Conservation (phyloP, 257 asterid species). For the Capsicum rhomboideum region DNA sequence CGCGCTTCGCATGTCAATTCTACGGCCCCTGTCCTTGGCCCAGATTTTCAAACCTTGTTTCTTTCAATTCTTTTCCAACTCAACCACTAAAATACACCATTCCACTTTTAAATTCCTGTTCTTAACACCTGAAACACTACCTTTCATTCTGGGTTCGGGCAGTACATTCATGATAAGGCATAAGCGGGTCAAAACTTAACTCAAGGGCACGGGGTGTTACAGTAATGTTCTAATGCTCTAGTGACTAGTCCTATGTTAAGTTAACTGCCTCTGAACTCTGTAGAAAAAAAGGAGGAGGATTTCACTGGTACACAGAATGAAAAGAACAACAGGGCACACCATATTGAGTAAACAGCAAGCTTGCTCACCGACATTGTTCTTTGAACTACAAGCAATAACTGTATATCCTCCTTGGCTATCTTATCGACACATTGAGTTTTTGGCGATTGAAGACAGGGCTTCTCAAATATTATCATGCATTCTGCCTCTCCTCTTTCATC, state of each 20-base stretch:
- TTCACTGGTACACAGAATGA: neutral
- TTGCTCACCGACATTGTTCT: neutral
- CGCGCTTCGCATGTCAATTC: too few species aligned
- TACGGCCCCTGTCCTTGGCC: too few species aligned
- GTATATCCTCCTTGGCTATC: neutral
- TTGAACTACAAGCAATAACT: neutral
- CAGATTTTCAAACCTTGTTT: too few species aligned
- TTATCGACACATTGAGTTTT: neutral
- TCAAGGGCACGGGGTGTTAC: neutral
- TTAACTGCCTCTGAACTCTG: neutral
- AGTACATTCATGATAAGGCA: neutral
- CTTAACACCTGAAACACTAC: too few species aligned
- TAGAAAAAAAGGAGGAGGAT: too few species aligned
- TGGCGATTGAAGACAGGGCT: neutral
- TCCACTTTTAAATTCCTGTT: too few species aligned
- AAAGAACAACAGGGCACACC: neutral
- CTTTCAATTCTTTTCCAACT: too few species aligned
- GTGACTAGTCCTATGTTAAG: neutral
- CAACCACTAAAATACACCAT: too few species aligned
- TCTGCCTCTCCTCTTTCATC: neutral
- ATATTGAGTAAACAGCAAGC: neutral
- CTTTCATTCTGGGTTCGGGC: too few species aligned
- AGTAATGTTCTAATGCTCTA: neutral
- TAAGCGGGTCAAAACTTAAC: neutral
- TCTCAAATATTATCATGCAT: neutral